Conservation (phyloP, 1,284 basidiomycete species). For the Ustilago lituana region DNA sequence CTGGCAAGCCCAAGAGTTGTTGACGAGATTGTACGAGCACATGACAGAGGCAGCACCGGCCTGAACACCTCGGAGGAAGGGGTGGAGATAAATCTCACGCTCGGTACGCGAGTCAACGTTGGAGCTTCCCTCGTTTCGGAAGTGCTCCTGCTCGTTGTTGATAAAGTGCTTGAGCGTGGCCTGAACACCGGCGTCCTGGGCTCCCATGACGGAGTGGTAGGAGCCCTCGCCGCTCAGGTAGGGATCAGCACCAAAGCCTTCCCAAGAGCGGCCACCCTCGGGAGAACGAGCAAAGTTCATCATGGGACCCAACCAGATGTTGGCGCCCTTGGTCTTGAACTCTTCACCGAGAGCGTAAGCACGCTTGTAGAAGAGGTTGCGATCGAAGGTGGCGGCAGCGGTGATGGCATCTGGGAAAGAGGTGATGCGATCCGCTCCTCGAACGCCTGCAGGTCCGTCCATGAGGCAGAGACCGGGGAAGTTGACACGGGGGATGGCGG, state of each 20-base stretch:
- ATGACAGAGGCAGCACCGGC: constrained; percentile 69
- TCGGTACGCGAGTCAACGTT: constrained; percentile 78
- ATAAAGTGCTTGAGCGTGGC: constrained; percentile 68
- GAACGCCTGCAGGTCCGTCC: constrained; percentile 73
- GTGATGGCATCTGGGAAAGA: constrained; percentile 79
- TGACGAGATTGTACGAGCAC: constrained; percentile 72
- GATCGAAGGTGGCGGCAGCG: constrained; percentile 76
- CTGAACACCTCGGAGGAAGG: constrained; percentile 66
- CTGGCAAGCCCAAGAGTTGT: constrained; percentile 71
- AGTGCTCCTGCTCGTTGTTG: constrained; percentile 64
- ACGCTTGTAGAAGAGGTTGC: constrained; percentile 77
- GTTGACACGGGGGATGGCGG: constrained; percentile 71
- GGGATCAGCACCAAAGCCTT: constrained; percentile 70
- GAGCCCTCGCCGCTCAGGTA: constrained; percentile 62
- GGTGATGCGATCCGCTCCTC: constrained; percentile 68
- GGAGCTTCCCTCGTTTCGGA: constrained; percentile 54
- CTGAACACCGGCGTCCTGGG: constrained; percentile 61
- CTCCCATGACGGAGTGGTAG: constrained; percentile 51
- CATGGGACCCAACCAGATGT: constrained; percentile 74
- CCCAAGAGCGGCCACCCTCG: constrained; percentile 81
- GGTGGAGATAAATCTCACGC: constrained; percentile 69
- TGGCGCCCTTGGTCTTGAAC: constrained; percentile 80
- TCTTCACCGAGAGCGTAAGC: constrained; percentile 81
- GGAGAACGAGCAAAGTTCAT: constrained; percentile 72
- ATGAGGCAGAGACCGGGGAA: constrained; percentile 77